These are phyloP conservation scores for Pugionium dolabratum DNA, from an alignment of 345 rosid genomes.

Conservation along the genomic window DNA sequence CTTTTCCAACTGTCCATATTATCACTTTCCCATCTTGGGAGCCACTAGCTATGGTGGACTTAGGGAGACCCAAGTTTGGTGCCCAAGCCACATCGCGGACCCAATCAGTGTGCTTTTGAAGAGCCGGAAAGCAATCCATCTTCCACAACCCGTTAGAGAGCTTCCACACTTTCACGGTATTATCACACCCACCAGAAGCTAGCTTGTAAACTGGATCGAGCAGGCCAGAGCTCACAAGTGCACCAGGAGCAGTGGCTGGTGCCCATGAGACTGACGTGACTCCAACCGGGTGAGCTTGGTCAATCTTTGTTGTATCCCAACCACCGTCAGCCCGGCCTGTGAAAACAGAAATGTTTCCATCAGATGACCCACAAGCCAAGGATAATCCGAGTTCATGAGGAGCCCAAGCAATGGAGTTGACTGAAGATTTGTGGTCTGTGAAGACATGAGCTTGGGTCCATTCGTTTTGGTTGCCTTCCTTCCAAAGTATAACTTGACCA, in stretches of 20 bases:
- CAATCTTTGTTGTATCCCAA: conserved; percentile 64
- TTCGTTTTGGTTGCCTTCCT: conserved; percentile 63
- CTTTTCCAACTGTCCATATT: conserved; percentile 59
- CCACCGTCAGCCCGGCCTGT: conserved; percentile 62
- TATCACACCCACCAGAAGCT: conserved; percentile 68
- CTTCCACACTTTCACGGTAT: conserved; percentile 66
- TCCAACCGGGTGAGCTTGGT: conserved; percentile 69
- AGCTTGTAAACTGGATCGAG: conserved; percentile 63
- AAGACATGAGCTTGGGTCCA: conserved; percentile 67
- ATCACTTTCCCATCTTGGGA: conserved; percentile 70
- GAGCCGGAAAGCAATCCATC: conserved; percentile 67
- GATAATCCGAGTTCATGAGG: conserved; percentile 66
- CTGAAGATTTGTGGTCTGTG: conserved; percentile 63
- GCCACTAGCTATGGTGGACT: conserved; percentile 66
- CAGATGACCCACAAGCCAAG: conserved; percentile 71
- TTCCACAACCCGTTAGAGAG: conserved; percentile 57
- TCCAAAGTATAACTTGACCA: conserved; percentile 70
- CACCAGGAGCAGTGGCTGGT: conserved; percentile 58
- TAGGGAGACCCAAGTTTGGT: conserved; percentile 69
- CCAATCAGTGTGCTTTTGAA: conserved; percentile 65
- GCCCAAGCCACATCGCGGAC: conserved; percentile 79
- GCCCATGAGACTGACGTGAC: conserved; percentile 73
- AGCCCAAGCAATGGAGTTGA: conserved; percentile 72
- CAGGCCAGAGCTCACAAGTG: conserved; percentile 52
- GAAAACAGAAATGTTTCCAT: conserved; percentile 63